These are phyloP conservation scores for Pseudocercospora cruenta DNA, from an alignment of 2,329 filamentous ascomycete species.

Conservation along the genomic window DNA sequence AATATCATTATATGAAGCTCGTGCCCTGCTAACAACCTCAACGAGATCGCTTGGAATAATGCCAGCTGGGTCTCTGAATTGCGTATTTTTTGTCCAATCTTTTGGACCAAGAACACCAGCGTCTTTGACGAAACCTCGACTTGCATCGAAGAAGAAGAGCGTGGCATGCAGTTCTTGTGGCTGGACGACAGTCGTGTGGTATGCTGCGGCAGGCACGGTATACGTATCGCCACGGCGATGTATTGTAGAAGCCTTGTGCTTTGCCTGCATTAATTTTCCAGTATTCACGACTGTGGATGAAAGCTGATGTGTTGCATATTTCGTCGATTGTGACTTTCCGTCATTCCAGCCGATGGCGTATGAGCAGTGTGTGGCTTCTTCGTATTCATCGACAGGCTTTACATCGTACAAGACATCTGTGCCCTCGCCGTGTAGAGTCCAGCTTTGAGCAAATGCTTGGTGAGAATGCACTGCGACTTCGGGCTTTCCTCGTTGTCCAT, in stretches of 20 bases:
- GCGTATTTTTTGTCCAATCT: slow-evolving; percentile 22
- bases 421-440: slow-evolving; percentile 43
- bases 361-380: slow-evolving; percentile 13
- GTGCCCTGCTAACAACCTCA: neutral
- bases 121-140: slow-evolving; percentile 38
- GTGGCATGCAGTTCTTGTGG: slow-evolving; percentile 41
- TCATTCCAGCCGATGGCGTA: slow-evolving; percentile 11
- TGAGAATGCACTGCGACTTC: slow-evolving; percentile 41
- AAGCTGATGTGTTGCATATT: slow-evolving; percentile 16
- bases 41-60: slow-evolving; percentile 1
- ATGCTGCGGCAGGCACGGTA: slow-evolving; percentile 36
- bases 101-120: slow-evolving; percentile 41
- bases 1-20: neutral
- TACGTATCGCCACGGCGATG: slow-evolving; percentile 29
- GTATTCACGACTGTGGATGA: slow-evolving; percentile 14
- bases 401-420: slow-evolving; percentile 35
- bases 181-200: slow-evolving; percentile 38
- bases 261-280: slow-evolving; percentile 5
- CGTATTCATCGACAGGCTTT: slow-evolving; percentile 23
- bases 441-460: slow-evolving; percentile 43
- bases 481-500: slow-evolving; percentile 35
- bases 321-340: neutral
- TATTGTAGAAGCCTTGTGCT: neutral
- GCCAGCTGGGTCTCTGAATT: slow-evolving; percentile 1
- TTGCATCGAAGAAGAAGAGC: slow-evolving; percentile 44